A percentile compares a stretch with the other conserved stretches of the same genome.
Evolutionary conservation across 805 yeast species (phyloP).

Genomic region (Candida coleopterorum): DNA sequence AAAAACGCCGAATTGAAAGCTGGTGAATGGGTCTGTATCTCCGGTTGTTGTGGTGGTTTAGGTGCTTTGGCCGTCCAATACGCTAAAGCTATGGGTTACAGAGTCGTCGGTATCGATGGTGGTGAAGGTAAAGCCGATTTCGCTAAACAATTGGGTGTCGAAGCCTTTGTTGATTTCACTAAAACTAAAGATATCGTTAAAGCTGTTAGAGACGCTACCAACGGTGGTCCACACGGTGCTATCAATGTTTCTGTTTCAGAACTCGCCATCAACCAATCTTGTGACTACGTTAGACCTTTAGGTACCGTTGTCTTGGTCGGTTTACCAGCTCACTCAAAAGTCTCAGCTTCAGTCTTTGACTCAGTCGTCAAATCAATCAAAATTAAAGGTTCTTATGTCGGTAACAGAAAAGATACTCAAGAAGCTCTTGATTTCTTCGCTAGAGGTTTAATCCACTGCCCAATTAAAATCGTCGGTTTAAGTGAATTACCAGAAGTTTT

Average conservation of each 20-base stretch:
- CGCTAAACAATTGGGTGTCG: slow-evolving; percentile 57
- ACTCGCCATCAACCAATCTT: slow-evolving; percentile 44
- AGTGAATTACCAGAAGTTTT: slow-evolving; percentile 36
- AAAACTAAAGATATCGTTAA: slow-evolving; percentile 46
- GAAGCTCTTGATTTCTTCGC: slow-evolving; percentile 43
- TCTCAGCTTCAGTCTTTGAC: slow-evolving; percentile 33
- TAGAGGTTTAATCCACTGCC: slow-evolving; percentile 39
- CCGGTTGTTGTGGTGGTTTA: slow-evolving; percentile 83
- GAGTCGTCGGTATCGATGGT: slow-evolving; percentile 68
- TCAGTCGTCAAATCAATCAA: slow-evolving; percentile 37
- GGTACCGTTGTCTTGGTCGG: slow-evolving; percentile 44
- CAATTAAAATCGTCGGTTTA: slow-evolving; percentile 38
- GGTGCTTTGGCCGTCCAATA: slow-evolving; percentile 74
- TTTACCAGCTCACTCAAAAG: slow-evolving; percentile 43
- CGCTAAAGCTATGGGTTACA: slow-evolving; percentile 69
- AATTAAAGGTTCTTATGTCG: slow-evolving; percentile 41
- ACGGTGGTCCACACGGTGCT: slow-evolving; percentile 57
- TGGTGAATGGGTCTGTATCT: slow-evolving; percentile 71
- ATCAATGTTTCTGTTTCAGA: slow-evolving; percentile 51
- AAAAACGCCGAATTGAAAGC: slow-evolving; percentile 53
- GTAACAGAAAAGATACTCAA: slow-evolving; percentile 43
- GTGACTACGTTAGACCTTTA: slow-evolving; percentile 33
- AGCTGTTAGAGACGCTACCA: slow-evolving; percentile 42
- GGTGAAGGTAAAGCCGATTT: slow-evolving; percentile 64
- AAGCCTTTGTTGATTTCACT: slow-evolving; percentile 54